Evolutionary conservation across 345 rosid genomes (phyloP).

Genomic region (Moringa oleifera): DNA sequence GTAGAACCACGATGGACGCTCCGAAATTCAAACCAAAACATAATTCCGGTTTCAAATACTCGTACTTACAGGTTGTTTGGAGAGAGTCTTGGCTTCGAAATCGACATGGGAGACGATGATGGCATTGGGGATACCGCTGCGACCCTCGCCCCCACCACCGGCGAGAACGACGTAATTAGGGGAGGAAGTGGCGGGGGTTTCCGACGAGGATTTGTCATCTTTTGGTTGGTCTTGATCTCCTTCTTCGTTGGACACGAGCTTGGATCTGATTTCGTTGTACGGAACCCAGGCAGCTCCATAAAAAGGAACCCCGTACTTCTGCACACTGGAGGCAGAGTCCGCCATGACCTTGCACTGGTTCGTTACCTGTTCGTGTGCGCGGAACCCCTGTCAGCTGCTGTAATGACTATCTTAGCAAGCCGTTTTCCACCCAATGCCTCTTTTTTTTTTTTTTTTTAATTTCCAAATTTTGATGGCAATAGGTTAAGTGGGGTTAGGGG

Average conservation of each 20-base stretch:
- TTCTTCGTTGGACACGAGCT: conserved; percentile 11
- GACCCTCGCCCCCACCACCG: conserved; percentile 93
- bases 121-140: conserved; percentile 77
- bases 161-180: conserved; percentile 43
- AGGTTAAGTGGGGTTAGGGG: no score
- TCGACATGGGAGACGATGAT: conserved; percentile 48
- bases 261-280: conserved; percentile 32
- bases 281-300: conserved; percentile 77
- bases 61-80: conserved; percentile 57
- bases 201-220: conserved; percentile 17
- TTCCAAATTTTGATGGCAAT: no score
- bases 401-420: no score
- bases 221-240: conserved; percentile 20
- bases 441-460: no score
- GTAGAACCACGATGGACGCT: no score
- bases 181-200: background rate
- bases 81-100: conserved; percentile 52
- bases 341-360: no score
- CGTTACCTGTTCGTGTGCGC: no score
- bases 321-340: conserved; percentile 33
- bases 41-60: no score
- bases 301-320: conserved; percentile 80
- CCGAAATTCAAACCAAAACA: background rate
- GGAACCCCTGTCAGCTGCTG: no score
- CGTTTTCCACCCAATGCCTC: no score